A percentile compares a stretch with the other conserved stretches of the same genome.
phyloP scores from a whole-genome alignment of 352 stramenopile species.

The Globisporangium apiculatum region DNA sequence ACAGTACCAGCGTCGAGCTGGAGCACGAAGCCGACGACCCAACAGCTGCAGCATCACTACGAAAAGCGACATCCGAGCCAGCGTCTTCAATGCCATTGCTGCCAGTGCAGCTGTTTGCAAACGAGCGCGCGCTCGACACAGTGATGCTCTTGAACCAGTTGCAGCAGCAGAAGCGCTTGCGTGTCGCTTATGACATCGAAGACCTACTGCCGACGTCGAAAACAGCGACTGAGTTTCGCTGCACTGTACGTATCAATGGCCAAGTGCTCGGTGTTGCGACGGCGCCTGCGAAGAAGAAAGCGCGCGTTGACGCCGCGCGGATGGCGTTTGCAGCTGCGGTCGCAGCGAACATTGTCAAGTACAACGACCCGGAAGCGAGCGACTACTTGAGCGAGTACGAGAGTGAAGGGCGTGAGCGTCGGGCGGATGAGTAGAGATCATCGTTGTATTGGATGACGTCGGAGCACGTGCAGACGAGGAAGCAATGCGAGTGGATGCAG shows the following conservation, averaged over 20 bases:
- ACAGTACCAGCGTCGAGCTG: neutral
- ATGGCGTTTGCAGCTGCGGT: constrained; percentile 73
- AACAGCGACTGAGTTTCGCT: constrained; percentile 40
- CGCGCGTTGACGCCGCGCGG: constrained; percentile 38
- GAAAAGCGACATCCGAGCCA: no score
- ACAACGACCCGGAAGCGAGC: constrained; percentile 19
- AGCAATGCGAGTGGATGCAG: no score
- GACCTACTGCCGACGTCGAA: constrained; percentile 30
- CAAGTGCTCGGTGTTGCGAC: constrained; percentile 22
- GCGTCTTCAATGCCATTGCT: neutral
- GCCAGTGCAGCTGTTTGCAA: constrained; percentile 22
- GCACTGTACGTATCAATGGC: constrained; percentile 40
- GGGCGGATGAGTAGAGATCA: no score
- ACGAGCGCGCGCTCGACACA: constrained; percentile 37
- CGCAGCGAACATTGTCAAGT: constrained; percentile 38
- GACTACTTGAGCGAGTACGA: neutral
- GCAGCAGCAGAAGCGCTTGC: constrained; percentile 28
- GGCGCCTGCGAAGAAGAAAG: constrained; percentile 83
- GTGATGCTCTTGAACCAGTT: constrained; percentile 53
- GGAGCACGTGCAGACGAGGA: no score
- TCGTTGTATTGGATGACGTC: no score
- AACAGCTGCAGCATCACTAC: neutral
- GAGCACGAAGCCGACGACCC: constrained; percentile 10
- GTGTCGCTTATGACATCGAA: constrained; percentile 36
- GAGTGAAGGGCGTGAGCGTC: no score